These are phyloP conservation scores for Hydrangea macrophylla DNA, from an alignment of 148 eudicot species.

Conservation along the genomic window DNA sequence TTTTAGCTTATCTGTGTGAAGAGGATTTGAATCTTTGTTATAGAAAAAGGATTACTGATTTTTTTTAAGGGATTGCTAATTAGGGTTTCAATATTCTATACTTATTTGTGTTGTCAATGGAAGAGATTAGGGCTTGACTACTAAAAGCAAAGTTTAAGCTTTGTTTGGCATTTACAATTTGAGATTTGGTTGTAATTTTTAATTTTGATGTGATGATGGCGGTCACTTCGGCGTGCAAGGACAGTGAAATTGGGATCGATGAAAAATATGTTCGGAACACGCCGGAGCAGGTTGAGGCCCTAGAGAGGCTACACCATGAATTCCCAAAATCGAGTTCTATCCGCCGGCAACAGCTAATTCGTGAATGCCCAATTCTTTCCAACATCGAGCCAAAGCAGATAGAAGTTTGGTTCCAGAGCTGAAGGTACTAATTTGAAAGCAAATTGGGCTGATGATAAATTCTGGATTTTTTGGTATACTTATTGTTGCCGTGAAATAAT, in stretches of 20 bases:
- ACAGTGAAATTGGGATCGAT: constrained; percentile 28
- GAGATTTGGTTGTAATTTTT: constrained; percentile 9
- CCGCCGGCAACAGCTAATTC: constrained; percentile 52
- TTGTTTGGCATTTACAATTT: constrained; percentile 1
- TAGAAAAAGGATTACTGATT: background rate
- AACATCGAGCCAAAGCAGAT: constrained; percentile 61
- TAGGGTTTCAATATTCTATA: background rate
- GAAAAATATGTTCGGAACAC: constrained; percentile 56
- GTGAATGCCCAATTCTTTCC: constrained; percentile 55
- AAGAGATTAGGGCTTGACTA: background rate
- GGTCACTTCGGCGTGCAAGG: constrained; percentile 42
- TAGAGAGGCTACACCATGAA: constrained; percentile 52
- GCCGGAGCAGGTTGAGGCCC: constrained; percentile 58
- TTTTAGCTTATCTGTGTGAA: background rate
- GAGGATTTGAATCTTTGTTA: background rate
- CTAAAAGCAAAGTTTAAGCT: background rate
- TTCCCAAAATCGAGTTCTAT: constrained; percentile 53
- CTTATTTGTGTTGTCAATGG: no score
- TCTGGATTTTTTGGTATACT: no score
- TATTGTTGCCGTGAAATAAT: no score
- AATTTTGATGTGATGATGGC: constrained; percentile 41
- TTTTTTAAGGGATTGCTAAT: background rate
- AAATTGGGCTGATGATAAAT: background rate
- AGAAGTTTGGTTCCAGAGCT: constrained; percentile 59
- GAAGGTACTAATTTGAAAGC: constrained; percentile 31